phyloP scores from a whole-genome alignment of 2,329 filamentous ascomycete species.

The Ceratocystis destructans region DNA sequence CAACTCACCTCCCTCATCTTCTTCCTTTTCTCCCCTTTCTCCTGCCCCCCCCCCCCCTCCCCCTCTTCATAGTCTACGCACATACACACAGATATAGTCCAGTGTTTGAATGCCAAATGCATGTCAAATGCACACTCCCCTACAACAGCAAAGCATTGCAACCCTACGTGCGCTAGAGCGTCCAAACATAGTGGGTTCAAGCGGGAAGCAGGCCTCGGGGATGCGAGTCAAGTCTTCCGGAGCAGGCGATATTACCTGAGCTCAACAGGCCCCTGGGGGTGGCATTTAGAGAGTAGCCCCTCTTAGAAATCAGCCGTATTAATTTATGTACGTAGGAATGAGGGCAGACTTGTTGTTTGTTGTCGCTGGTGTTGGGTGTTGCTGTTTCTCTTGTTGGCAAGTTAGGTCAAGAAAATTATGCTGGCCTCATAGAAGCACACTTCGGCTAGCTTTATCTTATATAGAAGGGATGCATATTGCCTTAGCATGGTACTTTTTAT shows the following conservation, averaged over 20 bases:
- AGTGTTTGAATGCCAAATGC: constrained; percentile 1
- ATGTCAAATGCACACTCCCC: constrained; percentile 7
- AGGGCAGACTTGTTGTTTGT: not conserved
- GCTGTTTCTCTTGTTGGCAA: not conserved
- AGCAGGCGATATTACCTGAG: constrained; percentile 4
- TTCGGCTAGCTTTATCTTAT: not conserved
- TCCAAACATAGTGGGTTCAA: constrained; percentile 7
- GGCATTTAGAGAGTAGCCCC: not conserved
- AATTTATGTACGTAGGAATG: not conserved
- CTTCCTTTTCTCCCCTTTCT: not conserved
- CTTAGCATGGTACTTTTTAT: not conserved
- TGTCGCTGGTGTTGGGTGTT: not conserved
- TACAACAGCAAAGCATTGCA: constrained; percentile 4
- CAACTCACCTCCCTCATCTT: not conserved
- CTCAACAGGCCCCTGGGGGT: constrained; percentile 1
- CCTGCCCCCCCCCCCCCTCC: not conserved
- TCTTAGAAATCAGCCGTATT: not conserved
- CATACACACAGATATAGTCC: not conserved
- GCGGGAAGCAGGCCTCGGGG: constrained; percentile 12
- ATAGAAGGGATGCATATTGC: not conserved
- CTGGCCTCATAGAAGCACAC: not conserved
- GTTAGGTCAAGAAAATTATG: not conserved
- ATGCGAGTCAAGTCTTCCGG: constrained; percentile 3
- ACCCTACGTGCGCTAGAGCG: constrained; percentile 1
- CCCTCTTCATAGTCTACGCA: not conserved